A percentile compares a stretch with the other conserved stretches of the same genome.
Conservation (phyloP, 352 stramenopile genomes). For the Globisporangium mamillatum region DNA sequence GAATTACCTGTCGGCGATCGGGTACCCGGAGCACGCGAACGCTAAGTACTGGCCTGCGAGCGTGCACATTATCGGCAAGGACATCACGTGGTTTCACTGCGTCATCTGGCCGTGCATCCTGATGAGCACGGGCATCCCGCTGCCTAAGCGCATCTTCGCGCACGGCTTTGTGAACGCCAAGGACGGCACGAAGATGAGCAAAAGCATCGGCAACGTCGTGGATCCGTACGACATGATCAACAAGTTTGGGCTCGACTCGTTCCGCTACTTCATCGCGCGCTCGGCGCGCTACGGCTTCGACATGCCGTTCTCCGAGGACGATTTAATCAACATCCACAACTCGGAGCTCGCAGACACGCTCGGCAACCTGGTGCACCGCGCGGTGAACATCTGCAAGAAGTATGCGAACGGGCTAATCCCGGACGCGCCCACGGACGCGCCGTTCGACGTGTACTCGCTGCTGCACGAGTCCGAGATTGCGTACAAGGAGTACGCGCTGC, state of each 20-base stretch:
- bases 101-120: slow-evolving; percentile 99
- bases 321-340: slow-evolving; percentile 98
- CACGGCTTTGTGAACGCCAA: slow-evolving; percentile 99
- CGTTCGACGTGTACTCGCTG: slow-evolving; percentile 87
- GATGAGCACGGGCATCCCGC: slow-evolving; percentile 93
- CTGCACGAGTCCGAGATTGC: slow-evolving; percentile 81
- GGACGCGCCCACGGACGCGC: slow-evolving; percentile 44
- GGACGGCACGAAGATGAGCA: slow-evolving; percentile 99
- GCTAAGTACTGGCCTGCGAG: slow-evolving; percentile 80
- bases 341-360: slow-evolving; percentile 91
- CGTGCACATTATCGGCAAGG: slow-evolving; percentile 94
- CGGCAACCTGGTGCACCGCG: slow-evolving; percentile 97
- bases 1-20: slow-evolving; percentile 98
- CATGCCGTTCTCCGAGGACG: slow-evolving; percentile 90
- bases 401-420: slow-evolving; percentile 91
- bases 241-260: slow-evolving; percentile 94
- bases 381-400: slow-evolving; percentile 94
- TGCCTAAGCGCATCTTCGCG: slow-evolving; percentile 94
- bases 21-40: slow-evolving; percentile 87
- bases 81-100: slow-evolving; percentile 99
- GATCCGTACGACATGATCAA: slow-evolving; percentile 94
- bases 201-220: slow-evolving; percentile 98
- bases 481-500: slow-evolving; percentile 92
- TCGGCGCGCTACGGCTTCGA: slow-evolving; percentile 95
- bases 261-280: slow-evolving; percentile 93